A percentile compares a stretch with the other conserved stretches of the same genome.
phyloP scores from a whole-genome alignment of 2,329 filamentous ascomycete genomes.

The Fusarium scirpi region DNA sequence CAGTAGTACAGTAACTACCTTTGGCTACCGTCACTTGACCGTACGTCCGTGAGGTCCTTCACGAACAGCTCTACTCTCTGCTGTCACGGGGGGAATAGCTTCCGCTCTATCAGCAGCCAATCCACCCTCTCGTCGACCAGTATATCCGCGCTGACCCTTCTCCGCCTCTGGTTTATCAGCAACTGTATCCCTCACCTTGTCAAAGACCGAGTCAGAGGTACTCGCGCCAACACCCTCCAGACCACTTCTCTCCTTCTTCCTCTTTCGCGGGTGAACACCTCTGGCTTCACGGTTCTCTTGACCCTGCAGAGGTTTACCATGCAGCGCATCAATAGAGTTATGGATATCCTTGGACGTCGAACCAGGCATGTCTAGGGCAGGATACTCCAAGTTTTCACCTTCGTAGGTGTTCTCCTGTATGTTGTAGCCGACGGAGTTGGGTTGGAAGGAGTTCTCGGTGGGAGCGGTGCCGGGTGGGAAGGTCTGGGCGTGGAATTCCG shows the following conservation, averaged over 20 bases:
- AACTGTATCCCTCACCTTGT: conserved; percentile 1
- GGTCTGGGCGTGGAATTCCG: conserved; percentile 1
- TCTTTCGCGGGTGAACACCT: conserved; percentile 12
- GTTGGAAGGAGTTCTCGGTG: neutral
- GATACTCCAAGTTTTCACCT: neutral
- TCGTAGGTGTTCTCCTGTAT: neutral
- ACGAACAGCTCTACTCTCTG: neutral
- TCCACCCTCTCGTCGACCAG: neutral
- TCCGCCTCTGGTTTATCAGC: conserved; percentile 5
- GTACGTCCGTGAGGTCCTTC: neutral
- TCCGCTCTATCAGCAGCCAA: conserved; percentile 4
- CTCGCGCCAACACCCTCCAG: neutral
- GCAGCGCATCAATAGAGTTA: neutral
- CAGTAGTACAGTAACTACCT: neutral
- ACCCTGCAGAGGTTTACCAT: neutral
- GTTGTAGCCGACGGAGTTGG: neutral
- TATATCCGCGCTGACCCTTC: conserved; percentile 2
- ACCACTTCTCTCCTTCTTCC: conserved; percentile 13
- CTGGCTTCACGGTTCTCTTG: conserved; percentile 10
- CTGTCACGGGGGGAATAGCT: neutral
- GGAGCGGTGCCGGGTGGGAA: neutral
- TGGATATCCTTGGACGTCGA: conserved; percentile 9
- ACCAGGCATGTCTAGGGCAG: neutral
- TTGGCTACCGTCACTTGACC: neutral
- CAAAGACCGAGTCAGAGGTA: neutral